phyloP scores from a whole-genome alignment of 352 stramenopile genomes.

The Hyaloperonospora brassicae region DNA sequence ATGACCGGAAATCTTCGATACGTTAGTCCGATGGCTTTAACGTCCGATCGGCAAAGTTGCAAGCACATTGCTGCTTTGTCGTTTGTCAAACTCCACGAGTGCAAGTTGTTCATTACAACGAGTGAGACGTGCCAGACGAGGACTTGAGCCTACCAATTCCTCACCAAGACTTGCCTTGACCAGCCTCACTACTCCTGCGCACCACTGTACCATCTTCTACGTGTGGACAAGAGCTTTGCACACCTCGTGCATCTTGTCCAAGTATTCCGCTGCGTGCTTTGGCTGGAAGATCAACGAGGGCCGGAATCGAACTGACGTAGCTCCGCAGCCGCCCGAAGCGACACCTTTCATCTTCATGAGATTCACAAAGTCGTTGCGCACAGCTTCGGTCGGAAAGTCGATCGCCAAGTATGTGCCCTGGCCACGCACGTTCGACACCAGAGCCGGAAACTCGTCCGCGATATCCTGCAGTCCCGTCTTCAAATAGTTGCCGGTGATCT shows the following conservation, averaged over 20 bases:
- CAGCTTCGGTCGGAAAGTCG: slow-evolving; percentile 52
- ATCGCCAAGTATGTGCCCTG: slow-evolving; percentile 77
- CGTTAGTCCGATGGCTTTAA: too few species aligned
- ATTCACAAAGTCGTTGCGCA: slow-evolving; percentile 57
- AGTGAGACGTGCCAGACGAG: too few species aligned
- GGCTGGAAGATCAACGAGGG: slow-evolving; percentile 72
- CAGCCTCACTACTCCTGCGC: neutral
- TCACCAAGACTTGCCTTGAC: neutral
- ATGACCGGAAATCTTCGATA: too few species aligned
- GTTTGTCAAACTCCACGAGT: too few species aligned
- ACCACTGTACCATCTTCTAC: slow-evolving; percentile 3
- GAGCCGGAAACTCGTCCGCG: slow-evolving; percentile 36
- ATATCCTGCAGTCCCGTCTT: slow-evolving; percentile 45
- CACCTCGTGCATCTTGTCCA: slow-evolving; percentile 59
- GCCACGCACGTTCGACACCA: slow-evolving; percentile 68
- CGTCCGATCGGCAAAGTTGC: too few species aligned
- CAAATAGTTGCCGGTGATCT: slow-evolving; percentile 60
- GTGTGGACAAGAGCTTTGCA: slow-evolving; percentile 27
- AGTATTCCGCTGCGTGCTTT: slow-evolving; percentile 60
- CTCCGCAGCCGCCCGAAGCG: slow-evolving; percentile 56
- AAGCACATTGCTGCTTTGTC: too few species aligned
- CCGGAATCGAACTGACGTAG: slow-evolving; percentile 65
- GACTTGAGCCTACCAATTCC: too few species aligned
- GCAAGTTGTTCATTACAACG: too few species aligned
- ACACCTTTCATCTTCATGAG: slow-evolving; percentile 56